These are phyloP conservation scores for Aphanocladium album DNA, from an alignment of 2,329 filamentous ascomycete species.

Conservation along the genomic window DNA sequence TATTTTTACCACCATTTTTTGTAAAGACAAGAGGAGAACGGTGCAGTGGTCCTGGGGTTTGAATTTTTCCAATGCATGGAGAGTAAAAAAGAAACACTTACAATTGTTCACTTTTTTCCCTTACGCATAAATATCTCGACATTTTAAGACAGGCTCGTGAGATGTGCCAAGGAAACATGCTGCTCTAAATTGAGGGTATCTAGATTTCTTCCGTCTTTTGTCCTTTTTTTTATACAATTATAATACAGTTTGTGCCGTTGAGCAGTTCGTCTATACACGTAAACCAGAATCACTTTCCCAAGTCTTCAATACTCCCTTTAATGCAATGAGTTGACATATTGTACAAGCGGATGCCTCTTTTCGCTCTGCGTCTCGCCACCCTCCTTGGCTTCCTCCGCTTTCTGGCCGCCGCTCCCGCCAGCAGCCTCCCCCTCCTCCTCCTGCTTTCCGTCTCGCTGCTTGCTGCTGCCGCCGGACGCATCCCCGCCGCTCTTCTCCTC, in stretches of 20 bases:
- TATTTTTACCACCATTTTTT: background rate
- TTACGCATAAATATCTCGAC: background rate
- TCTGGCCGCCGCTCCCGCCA: background rate
- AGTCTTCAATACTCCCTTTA: background rate
- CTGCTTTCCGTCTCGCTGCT: background rate
- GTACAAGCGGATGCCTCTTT: conserved; percentile 5
- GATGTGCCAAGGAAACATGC: background rate
- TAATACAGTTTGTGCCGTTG: background rate
- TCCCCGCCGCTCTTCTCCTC: background rate
- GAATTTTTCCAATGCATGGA: background rate
- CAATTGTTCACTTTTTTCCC: background rate
- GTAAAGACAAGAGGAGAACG: background rate
- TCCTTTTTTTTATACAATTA: background rate
- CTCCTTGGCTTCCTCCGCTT: background rate
- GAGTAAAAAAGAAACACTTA: background rate
- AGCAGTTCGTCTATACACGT: background rate
- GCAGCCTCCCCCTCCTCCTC: background rate
- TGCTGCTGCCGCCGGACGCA: background rate
- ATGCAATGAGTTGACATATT: conserved; percentile 9
- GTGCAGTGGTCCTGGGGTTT: background rate
- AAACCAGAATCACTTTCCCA: background rate
- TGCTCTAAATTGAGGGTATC: background rate
- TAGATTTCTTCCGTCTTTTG: background rate
- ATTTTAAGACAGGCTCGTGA: background rate
- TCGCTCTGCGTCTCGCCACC: background rate